phyloP scores from a whole-genome alignment of 108 stramenopile species.

The Licmophora abbreviata region DNA sequence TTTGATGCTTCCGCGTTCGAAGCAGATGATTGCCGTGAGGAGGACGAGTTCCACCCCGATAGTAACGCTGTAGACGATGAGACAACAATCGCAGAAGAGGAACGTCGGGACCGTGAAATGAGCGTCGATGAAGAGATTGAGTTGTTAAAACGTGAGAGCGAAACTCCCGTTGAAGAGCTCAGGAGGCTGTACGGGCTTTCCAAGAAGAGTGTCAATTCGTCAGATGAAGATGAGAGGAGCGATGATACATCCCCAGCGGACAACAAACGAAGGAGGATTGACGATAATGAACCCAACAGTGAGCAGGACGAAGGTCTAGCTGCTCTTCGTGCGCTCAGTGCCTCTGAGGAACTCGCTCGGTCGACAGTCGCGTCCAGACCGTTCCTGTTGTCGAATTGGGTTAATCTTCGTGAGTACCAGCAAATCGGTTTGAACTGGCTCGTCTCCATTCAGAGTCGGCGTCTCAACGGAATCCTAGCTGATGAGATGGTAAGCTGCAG shows the following conservation, averaged over 20 bases:
- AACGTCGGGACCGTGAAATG: constrained; percentile 49
- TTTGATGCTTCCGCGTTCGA: constrained; percentile 8
- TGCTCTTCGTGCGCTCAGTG: constrained; percentile 32
- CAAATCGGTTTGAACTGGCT: constrained; percentile 95
- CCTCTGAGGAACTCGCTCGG: constrained; percentile 47
- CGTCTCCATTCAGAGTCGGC: constrained; percentile 86
- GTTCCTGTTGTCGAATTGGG: constrained; percentile 66
- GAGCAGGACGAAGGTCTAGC: constrained; percentile 17
- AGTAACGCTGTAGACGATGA: constrained; percentile 53
- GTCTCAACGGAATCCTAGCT: constrained; percentile 97
- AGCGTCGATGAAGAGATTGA: constrained; percentile 42
- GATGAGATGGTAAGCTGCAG: constrained; percentile 89
- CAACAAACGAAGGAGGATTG: background rate
- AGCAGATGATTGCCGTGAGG: constrained; percentile 29
- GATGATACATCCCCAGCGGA: constrained; percentile 1
- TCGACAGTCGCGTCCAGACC: constrained; percentile 63
- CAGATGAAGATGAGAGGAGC: background rate
- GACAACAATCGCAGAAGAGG: constrained; percentile 57
- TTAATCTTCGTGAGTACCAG: constrained; percentile 92
- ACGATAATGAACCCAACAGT: constrained; percentile 1
- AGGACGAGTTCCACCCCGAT: constrained; percentile 41
- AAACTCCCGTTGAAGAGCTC: constrained; percentile 47
- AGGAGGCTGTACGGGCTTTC: constrained; percentile 26
- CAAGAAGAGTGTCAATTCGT: background rate
- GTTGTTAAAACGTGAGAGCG: constrained; percentile 40